Evolutionary conservation across 352 stramenopile species (phyloP), one percentile per base, ranked within the genome.

Genomic region (Phytophthora parvispora): DNA sequence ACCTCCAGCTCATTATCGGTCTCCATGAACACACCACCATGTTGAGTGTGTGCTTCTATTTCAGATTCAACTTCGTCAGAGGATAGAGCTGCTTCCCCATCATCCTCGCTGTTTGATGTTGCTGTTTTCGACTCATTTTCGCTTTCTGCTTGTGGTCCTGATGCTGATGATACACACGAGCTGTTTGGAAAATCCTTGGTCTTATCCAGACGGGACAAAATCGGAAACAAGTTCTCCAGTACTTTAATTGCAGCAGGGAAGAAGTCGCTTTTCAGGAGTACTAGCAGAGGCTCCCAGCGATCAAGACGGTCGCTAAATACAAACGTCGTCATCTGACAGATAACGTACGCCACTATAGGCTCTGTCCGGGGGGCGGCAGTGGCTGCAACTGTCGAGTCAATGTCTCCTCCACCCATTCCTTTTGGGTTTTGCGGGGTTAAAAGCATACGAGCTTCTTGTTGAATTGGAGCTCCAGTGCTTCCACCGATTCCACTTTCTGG

Each of bases 321-420:
- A 43, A 93, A 93, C 2, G 82, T 90, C 40, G 86, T 90, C 50
- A 90, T 79, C 65, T 97, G 89, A 36, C 87, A 95, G n/a, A 97
- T 83, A 4, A 91, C 75, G 65, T 97, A 97, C 3, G 89, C 86
- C 6, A 97, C 89, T 59, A 97, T 95, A 16, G 89, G 87, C 49
- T 97, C 87, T 0, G 85, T 91, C 43, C 80, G 83, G 60, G 81
- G 83, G 0, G 87, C 86, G 31, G 82, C 84, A 7, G 80, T 81
- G 15, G 65, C 61, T 20, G 61, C 60, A 34, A 77, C 48, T 18
- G 68, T 77, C 15, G 69, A 76, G 5, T 74, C 61, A 12, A 75
- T 78, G 27, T 68, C 74, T 16, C n/a, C 57, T 51, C 47, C 55
- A 16, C n/a, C 38, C n/a, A 50, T 54, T 34, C 18, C 52, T 70